These are phyloP conservation scores for Fennellomyces sp. DNA, from an alignment of 371 early-diverging fungal species.

Conservation along the genomic window DNA sequence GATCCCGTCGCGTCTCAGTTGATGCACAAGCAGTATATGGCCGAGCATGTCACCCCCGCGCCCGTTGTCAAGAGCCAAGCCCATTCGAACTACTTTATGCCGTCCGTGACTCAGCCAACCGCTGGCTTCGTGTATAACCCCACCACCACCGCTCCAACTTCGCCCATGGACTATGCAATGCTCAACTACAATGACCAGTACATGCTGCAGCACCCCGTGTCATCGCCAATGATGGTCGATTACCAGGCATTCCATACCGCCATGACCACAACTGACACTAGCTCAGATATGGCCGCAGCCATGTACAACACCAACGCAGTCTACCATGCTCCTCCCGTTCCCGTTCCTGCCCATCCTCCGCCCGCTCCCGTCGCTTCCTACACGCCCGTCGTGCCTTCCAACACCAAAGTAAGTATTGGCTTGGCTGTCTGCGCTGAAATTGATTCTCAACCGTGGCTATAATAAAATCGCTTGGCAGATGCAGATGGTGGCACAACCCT, in stretches of 20 bases:
- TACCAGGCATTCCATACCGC: not conserved
- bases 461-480: not conserved
- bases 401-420: not conserved
- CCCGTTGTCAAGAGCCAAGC: conserved; percentile 26
- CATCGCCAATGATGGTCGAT: conserved; percentile 1
- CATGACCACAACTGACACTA: not conserved
- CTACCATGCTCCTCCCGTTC: not conserved
- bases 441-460: not conserved
- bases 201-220: conserved; percentile 5
- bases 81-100: not conserved
- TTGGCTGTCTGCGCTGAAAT: not conserved
- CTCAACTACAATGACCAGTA: conserved; percentile 12
- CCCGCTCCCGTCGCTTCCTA: not conserved
- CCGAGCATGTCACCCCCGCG: conserved; percentile 11
- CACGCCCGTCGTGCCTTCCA: not conserved
- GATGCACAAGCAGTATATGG: conserved; percentile 1
- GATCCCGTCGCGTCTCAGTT: conserved; percentile 4
- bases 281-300: not conserved
- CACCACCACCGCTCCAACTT: not conserved
- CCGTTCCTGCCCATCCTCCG: not conserved
- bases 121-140: conserved; percentile 1
- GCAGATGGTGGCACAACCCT: not conserved
- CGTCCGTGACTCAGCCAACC: not conserved
- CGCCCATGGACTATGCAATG: not conserved
- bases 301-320: not conserved